Conservation (phyloP, 2,329 filamentous ascomycete species). For the Podosphaera fusca region DNA sequence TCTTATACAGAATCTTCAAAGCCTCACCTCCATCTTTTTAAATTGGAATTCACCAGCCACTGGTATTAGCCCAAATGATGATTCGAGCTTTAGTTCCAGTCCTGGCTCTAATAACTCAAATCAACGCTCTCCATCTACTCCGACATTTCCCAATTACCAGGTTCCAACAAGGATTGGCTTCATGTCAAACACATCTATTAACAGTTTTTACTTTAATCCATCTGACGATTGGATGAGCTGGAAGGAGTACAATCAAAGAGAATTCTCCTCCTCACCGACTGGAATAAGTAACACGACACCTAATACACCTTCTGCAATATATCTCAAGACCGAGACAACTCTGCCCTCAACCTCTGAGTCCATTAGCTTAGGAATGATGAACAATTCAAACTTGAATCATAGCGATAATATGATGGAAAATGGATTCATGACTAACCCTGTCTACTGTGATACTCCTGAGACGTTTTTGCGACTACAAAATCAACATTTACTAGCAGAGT, state of each 20-base stretch:
- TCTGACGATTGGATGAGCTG: conserved; percentile 10
- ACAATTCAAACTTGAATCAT: neutral
- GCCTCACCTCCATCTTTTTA: neutral
- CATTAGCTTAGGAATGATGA: neutral
- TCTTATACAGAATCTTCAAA: neutral
- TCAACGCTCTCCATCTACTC: neutral
- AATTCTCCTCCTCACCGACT: conserved; percentile 1
- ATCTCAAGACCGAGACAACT: neutral
- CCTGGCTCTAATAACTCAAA: neutral
- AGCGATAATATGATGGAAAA: neutral
- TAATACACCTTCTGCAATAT: neutral
- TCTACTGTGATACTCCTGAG: neutral
- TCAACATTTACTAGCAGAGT: neutral
- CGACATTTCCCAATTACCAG: neutral
- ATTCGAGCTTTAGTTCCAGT: neutral
- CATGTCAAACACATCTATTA: neutral
- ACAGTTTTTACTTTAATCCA: conserved; percentile 4
- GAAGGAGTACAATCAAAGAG: conserved; percentile 7
- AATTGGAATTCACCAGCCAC: neutral
- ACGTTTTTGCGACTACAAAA: neutral
- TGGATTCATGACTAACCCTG: neutral
- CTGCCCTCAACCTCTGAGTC: neutral
- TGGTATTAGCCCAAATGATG: neutral
- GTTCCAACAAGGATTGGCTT: neutral
- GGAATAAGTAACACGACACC: neutral